Conservation (phyloP, 345 rosid genomes). For the Lepidium didymum region DNA sequence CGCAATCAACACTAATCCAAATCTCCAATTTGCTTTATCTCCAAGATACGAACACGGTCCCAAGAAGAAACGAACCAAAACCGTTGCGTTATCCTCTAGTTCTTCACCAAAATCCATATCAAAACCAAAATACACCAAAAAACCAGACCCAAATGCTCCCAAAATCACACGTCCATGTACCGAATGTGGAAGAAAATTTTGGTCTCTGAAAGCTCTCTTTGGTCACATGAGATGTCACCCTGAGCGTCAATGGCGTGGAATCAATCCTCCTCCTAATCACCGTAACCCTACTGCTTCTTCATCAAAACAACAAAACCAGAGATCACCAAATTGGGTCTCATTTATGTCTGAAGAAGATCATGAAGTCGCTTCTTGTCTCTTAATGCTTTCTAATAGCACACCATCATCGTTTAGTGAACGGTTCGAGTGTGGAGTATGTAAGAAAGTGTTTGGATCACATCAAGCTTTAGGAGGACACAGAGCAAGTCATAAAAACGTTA, state of each 20-base stretch:
- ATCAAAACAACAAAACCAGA: constrained; percentile 3
- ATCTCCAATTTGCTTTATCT: constrained; percentile 26
- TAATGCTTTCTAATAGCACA: constrained; percentile 39
- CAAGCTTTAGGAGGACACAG: constrained; percentile 90
- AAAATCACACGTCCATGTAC: constrained; percentile 76
- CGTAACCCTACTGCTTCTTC: constrained; percentile 22
- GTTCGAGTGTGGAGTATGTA: constrained; percentile 76
- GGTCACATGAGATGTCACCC: constrained; percentile 99
- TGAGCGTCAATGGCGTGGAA: constrained; percentile 80
- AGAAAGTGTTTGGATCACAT: constrained; percentile 76
- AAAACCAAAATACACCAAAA: constrained; percentile 43
- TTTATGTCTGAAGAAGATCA: constrained; percentile 50
- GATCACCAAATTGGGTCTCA: background rate
- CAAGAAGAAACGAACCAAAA: constrained; percentile 45
- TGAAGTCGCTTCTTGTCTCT: constrained; percentile 63
- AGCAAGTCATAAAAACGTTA: constrained; percentile 79
- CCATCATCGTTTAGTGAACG: constrained; percentile 9
- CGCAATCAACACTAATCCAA: constrained; percentile 8
- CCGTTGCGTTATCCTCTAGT: constrained; percentile 10
- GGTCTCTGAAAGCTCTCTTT: constrained; percentile 88
- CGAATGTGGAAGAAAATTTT: constrained; percentile 86
- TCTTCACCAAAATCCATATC: constrained; percentile 6
- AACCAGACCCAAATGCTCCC: constrained; percentile 66
- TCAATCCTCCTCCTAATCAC: constrained; percentile 54
- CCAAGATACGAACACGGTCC: constrained; percentile 28